Base-by-base conservation (phyloP, 1,139 yeast species). In the Candida glucosophila region DNA sequence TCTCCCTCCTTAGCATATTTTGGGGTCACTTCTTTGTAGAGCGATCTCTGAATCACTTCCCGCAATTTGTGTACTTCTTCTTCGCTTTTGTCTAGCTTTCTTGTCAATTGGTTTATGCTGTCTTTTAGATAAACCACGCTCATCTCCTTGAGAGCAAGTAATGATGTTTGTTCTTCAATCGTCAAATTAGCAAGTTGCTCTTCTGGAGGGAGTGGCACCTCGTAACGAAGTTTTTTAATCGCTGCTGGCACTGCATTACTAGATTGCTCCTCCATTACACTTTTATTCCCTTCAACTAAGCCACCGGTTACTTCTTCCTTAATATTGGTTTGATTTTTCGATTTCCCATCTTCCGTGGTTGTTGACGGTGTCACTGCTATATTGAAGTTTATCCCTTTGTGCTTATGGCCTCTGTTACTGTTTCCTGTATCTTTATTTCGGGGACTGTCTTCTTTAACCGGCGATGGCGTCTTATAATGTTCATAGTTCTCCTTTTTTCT, bases 71-170 rank as follows among this genome's bases (percentile, higher is more conserved):
- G 75, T 17, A 74, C 57, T 20, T 67, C 68, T 17, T 44, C 44
- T 36, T 71, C 74, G 23, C 72, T 53, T 40, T 60, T 35, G 39
- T 54, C 24, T 27, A 57, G 32, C 41, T 58, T 44, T 36, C 46
- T 36, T 20, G 43, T 52, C 28, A 63, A 37, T 22, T 46, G 44
- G 26, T 49, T 52, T 18, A 74, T 58, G 27, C 56, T 55, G 38
- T 73, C 77, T 30, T 67, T 71, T 22, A 73, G 44, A 34, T 73
- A 79, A 20, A 74, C 70, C 16, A 73, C 55, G 12, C 62, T 56
- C 78, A 74, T 73, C 41, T 76, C 83, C 38, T 73, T 75, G 19
- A 72, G 48, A 0, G 82, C 82, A 28, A 76, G 49, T 9, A 67
- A 45, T 30, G 80, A 49, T 24, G 76, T 50, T 31, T 73, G 73